Evolutionary conservation across 176 grass and related monocot species (phyloP), one percentile per base, ranked within the genome.

Genomic region (Carex kokanica): DNA sequence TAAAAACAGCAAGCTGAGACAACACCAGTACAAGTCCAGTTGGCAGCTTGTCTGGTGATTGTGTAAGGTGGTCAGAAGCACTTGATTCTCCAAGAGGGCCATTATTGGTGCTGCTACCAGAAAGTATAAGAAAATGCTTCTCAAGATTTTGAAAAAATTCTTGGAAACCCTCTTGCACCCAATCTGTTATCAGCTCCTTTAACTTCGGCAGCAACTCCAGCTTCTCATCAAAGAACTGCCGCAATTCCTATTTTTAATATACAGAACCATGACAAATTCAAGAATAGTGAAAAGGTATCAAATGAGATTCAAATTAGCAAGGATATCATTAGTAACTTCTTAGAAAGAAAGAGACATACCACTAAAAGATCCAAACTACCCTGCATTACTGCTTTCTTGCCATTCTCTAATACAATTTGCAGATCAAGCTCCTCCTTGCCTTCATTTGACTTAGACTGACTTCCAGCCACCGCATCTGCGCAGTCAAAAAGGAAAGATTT

Each of bases 141-240:
- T 99, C 86, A 15, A 99, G 91, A 84, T 95, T 91, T 82, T 93
- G 83, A 88, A 99, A 99, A 74, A 99, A 99, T 21, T 91, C 89
- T 92, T 95, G 97, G 80, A 93, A 99, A 88, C 97, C 97, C 91
- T 99, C 97, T 99, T 99, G 97, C 80, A 95, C 89, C 97, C 97
- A 99, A 84, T 95, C 97, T 85, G 93, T 91, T 88, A 99, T 90
- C 70, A 99, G 86, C 83, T 95, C 93, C 85, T 85, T 92, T 64
- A 99, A 68, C 79, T 95, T 93, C 67, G 88, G 80, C 85, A 99
- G 88, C 83, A 99, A 90, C 65, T 90, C 97, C 65, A 87, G 78
- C 63, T 99, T 86, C 38, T 91, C 93, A 87, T 99, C 93, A 89
- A 93, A 88, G 58, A 99, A 86, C 82, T 89, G 85, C 79, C 58